Base-by-base conservation (phyloP, 2,329 filamentous ascomycete species). In the Botrytis paeoniae region DNA sequence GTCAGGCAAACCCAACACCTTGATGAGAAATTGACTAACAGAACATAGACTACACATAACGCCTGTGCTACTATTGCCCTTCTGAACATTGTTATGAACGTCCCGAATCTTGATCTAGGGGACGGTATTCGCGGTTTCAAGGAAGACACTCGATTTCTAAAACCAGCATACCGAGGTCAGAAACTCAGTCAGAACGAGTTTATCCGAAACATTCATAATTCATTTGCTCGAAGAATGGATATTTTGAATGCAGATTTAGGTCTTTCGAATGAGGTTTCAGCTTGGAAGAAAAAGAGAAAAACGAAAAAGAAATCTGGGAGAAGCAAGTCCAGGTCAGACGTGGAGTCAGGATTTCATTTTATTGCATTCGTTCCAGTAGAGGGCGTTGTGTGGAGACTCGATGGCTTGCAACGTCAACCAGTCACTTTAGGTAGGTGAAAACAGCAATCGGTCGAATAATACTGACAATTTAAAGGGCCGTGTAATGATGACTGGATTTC, bases 61-160 rank as follows among this genome's bases (percentile, higher is more conserved):
- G 92, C 94, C 39, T 99, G 96, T 82, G 96, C 94, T 32, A 96
- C 93, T n/a, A 89, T 98, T 63, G 94, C 96, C 5, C 85, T 98
- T 76, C 87, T 98, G 78, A 98, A 98, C 79, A 97, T 98, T 74
- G 85, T 97, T 79, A 97, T 97, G 88, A 98, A 98, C 80, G 86
- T 90, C 37, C 84, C 88, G 0, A 85, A 84, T 0, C 82, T 94
- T 5, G 83, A 89, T 18, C 86, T 98, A 9, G 94, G 94, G 6
- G 83, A 88, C n/a, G 85, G 91, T 74, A 86, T 98, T 1, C 82
- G 85, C 41, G 83, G 85, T 22, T 97, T 98, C 84, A 95, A 93
- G 78, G 83, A 89, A 0, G 89, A 89, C 54, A 97, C 95, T 0
- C 84, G 84, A 75, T 80, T 85, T 22, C 87, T 97, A 75, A 87